Evolutionary conservation across 2,329 filamentous ascomycete species (phyloP).

Genomic region (Akanthomyces uredinophilus): DNA sequence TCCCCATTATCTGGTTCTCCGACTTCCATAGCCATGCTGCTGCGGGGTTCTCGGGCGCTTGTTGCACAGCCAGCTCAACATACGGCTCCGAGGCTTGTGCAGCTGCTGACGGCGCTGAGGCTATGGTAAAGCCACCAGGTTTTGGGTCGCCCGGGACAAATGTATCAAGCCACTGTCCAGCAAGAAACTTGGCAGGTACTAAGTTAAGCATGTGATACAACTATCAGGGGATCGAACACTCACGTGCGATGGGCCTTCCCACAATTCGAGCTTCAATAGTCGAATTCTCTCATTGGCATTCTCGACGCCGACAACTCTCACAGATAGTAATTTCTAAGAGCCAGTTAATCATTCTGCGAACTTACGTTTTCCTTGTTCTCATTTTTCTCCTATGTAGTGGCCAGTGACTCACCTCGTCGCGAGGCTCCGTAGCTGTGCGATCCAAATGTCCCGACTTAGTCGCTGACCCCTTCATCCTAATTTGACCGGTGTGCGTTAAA

Average conservation of each 20-base stretch:
- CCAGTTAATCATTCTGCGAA: background rate
- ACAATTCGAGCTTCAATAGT: conserved; percentile 60
- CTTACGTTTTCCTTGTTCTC: background rate
- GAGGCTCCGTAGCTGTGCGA: conserved; percentile 68
- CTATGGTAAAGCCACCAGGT: conserved; percentile 84
- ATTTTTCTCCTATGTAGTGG: background rate
- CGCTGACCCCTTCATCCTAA: background rate
- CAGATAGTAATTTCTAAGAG: conserved; percentile 48
- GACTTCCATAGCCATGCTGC: conserved; percentile 72
- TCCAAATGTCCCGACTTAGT: conserved; percentile 50
- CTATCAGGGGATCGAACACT: conserved; percentile 2
- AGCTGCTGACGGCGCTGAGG: conserved; percentile 62
- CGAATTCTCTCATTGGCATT: conserved; percentile 63
- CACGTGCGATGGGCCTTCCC: conserved; percentile 44
- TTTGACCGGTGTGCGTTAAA: background rate
- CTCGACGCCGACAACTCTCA: conserved; percentile 56
- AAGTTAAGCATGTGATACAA: background rate
- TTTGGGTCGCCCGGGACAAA: conserved; percentile 63
- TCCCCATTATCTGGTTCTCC: conserved; percentile 48
- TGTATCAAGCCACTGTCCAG: conserved; percentile 87
- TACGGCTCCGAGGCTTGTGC: conserved; percentile 35
- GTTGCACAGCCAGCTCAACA: conserved; percentile 74
- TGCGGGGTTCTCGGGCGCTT: conserved; percentile 63
- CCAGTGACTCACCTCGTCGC: conserved; percentile 46
- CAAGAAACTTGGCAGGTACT: conserved; percentile 52